Evolutionary conservation across 106 monocot species (phyloP), one percentile per base, ranked within the genome.

Genomic region (Posidonia australis): DNA sequence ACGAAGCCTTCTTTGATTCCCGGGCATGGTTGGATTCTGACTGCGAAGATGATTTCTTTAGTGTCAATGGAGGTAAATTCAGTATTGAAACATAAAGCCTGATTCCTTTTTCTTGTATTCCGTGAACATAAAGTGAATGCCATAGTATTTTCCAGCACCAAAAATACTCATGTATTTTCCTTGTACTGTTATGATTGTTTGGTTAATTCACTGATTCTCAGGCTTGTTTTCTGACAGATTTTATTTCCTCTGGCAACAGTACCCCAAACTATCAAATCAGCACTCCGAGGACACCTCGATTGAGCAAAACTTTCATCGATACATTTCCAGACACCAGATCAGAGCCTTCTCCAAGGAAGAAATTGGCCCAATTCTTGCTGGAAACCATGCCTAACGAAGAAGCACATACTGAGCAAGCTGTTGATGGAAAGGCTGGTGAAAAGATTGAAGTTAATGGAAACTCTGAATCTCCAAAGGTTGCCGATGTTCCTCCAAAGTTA

Each of bases 11-110:
- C 74, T 93, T 86, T n/a, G 93, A 93, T 62, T 80, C 93, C 13
- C 69, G 63, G 26, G 71, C 62, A 41, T 93, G 80, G 83, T 54
- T 85, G 9, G 93, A 93, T 64, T 88, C 88, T 20, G 93, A 89
- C 52, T 78, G 80, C 36, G 93, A 93, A 68, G 87, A 87, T 72
- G 92, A 93, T 66, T 93, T 93, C 67, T 86, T 64, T 52, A 93
- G 93, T 70, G 85, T 93, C 1, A 89, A 86, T 72, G 93, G 88
- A 89, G 93, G 93, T 93, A 63, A 77, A 13, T 11, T 17, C 19
- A 6, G 14, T 21, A 23, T 1, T 14, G 36, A 2, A 36, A 36
- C 36, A 36, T 36, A 2, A 36, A 36, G n/a, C 36, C 36, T 36
- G 36, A 36, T 36, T 36, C 5, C 7, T 36, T 36, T 36, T 36